phyloP scores from a whole-genome alignment of 2,329 filamentous ascomycete genomes.

The Monilinia aucupariae region DNA sequence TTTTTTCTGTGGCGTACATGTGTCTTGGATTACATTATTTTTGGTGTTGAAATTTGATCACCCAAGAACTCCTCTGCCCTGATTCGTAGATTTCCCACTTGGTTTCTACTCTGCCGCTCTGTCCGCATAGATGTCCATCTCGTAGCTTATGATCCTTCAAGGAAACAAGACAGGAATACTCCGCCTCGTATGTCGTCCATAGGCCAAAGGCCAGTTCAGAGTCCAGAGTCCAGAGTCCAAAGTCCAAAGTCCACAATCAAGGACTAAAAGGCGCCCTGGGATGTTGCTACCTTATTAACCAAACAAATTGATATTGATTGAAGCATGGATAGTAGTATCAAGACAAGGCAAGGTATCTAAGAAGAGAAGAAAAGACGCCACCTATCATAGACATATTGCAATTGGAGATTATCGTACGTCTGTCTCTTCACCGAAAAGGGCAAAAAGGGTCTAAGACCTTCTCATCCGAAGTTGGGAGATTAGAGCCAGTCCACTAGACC shows the following conservation, averaged over 20 bases:
- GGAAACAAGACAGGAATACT: not conserved
- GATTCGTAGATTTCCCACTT: slow-evolving; percentile 11
- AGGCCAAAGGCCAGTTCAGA: not conserved
- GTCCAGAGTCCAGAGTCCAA: not conserved
- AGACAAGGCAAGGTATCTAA: not conserved
- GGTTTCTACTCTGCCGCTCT: slow-evolving; percentile 12
- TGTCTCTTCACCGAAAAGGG: not conserved
- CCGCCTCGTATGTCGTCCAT: not conserved
- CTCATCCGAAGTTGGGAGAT: not conserved
- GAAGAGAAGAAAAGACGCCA: not conserved
- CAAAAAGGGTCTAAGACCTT: not conserved
- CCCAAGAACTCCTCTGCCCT: slow-evolving; percentile 1
- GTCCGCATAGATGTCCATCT: slow-evolving; percentile 7
- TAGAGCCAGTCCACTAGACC: not conserved
- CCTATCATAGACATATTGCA: slow-evolving; percentile 10
- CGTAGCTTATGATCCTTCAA: slow-evolving; percentile 9
- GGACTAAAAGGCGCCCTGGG: not conserved
- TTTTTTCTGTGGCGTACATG: not conserved
- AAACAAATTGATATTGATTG: not conserved
- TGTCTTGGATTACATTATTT: slow-evolving; percentile 13
- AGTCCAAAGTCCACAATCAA: not conserved
- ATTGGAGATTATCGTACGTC: not conserved
- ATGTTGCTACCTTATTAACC: not conserved
- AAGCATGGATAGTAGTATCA: not conserved
- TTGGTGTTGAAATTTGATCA: not conserved